These are phyloP conservation scores for Endocarpon pusillum DNA, from an alignment of 495 filamentous ascomycete genomes.

Conservation along the genomic window DNA sequence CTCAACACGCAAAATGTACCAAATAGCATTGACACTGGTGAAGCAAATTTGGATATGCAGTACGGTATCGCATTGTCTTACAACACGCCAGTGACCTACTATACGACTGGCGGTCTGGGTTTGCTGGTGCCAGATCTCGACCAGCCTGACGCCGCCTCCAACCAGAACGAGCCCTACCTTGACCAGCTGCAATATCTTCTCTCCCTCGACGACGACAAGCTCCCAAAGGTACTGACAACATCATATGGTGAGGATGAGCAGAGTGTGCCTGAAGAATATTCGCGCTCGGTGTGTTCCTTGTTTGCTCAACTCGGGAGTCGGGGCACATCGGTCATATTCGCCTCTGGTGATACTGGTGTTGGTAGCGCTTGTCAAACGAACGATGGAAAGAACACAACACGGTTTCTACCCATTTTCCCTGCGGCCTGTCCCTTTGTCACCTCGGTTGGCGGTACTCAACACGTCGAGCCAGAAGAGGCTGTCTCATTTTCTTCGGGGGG, in stretches of 20 bases:
- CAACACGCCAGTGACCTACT: conserved; percentile 40
- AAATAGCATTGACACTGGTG: conserved; percentile 25
- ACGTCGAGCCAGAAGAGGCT: conserved; percentile 34
- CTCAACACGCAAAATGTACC: conserved; percentile 29
- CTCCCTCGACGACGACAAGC: conserved; percentile 35
- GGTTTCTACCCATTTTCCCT: conserved; percentile 54
- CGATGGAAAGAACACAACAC: conserved; percentile 41
- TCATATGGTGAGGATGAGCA: conserved; percentile 57
- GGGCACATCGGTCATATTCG: conserved; percentile 53
- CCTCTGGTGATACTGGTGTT: conserved; percentile 53
- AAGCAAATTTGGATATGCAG: conserved; percentile 60
- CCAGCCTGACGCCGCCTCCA: conserved; percentile 19
- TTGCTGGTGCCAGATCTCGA: conserved; percentile 37
- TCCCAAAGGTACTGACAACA: conserved; percentile 59
- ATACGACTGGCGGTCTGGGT: conserved; percentile 47
- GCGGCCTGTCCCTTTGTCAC: conserved; percentile 73
- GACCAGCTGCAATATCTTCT: conserved; percentile 60
- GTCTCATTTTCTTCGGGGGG: conserved; percentile 46
- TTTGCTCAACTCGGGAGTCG: conserved; percentile 58
- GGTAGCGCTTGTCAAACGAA: conserved; percentile 45
- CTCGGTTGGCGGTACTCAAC: conserved; percentile 51
- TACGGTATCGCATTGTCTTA: conserved; percentile 46
- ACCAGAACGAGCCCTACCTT: conserved; percentile 68
- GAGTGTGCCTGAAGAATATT: conserved; percentile 45
- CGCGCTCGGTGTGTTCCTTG: conserved; percentile 47